Percentiles rank a stretch among this genome's conserved stretches.
Conservation (phyloP, 2,329 filamentous ascomycete species). For the Fusarium sp. region DNA sequence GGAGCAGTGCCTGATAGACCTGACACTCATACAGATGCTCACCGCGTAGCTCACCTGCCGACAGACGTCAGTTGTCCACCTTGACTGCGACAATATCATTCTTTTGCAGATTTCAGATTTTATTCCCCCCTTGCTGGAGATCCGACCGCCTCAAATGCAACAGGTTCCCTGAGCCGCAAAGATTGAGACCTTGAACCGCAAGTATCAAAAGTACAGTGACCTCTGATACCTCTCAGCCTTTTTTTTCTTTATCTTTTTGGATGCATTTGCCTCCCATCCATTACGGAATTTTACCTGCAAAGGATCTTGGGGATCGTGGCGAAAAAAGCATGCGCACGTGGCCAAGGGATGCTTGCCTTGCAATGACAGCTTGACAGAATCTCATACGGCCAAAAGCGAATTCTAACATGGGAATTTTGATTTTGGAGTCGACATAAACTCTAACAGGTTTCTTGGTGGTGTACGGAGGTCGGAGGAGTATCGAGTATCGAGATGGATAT, state of each 20-base stretch:
- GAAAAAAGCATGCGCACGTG: conserved; percentile 22
- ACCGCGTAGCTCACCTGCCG: not conserved
- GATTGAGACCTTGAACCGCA: conserved; percentile 25
- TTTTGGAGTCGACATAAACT: conserved; percentile 6
- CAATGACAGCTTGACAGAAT: conserved; percentile 31
- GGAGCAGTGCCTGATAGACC: not conserved
- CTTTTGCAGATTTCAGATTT: conserved; percentile 2
- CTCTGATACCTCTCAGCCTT: not conserved
- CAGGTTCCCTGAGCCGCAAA: not conserved
- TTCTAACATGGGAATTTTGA: conserved; percentile 22
- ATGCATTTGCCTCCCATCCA: conserved; percentile 4
- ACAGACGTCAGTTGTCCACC: conserved; percentile 23
- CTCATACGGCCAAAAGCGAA: conserved; percentile 26
- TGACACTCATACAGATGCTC: not conserved
- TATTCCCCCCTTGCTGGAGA: conserved; percentile 21
- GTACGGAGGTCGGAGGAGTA: no score
- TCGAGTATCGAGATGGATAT: not conserved
- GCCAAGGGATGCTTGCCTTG: not conserved
- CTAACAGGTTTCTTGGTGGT: not conserved
- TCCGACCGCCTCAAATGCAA: not conserved
- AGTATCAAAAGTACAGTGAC: conserved; percentile 15
- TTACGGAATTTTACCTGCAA: not conserved
- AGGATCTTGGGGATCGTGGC: conserved; percentile 20
- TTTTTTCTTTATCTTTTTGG: not conserved
- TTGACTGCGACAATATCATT: conserved; percentile 13